Base-by-base conservation (phyloP, 2,329 filamentous ascomycete species). In the Escovopsis sp. region DNA sequence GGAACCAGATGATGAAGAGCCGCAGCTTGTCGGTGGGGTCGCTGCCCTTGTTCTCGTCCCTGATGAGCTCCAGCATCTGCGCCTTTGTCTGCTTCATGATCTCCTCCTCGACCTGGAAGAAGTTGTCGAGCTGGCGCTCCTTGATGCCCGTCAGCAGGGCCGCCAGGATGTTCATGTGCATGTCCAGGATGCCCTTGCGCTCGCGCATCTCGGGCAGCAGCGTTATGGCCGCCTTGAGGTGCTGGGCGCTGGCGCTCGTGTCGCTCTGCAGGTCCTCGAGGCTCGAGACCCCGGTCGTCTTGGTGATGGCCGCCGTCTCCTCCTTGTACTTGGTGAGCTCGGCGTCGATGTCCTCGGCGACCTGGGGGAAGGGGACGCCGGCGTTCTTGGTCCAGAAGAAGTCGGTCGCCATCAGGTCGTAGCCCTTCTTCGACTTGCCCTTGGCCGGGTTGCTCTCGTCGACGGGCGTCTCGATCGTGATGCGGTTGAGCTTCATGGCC, bases 141-240 rank as follows among this genome's bases (percentile, higher is more conserved):
- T 96, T 95, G 61, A 96, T 94, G 1, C 87, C 88, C 0, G 66
- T 71, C 34, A 79, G 56, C 3, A 79, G 59, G 1, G 85, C 84
- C 2, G 88, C 89, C 4, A 93, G 71, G 45, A 96, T 94, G 57
- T 94, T 95, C 91, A 98, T 98, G 60, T 98, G 91, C 84, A 95
- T 96, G 57, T 95, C 91, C 5, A 98, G 73, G 15, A 81, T 74
- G n/a, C 81, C 79, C 59, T 98, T 98, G 45, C 91, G 79, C 60
- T 96, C 91, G 48, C 87, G 74, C 50, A 98, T 70, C 59, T 96
- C 89, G 0, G 91, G 93, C 12, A 98, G 69, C 16, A 94, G 67
- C 0, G 89, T 94, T 52, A 98, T 94, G 11, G 89, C 93, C 4
- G 88, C 86, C 63, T 96, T 98, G 37, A 98, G 72, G 59, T 98